Percentiles rank a stretch among this genome's conserved stretches.
phyloP scores from a whole-genome alignment of 768 basidiomycete genomes.

The Lactifluus subvellereus region DNA sequence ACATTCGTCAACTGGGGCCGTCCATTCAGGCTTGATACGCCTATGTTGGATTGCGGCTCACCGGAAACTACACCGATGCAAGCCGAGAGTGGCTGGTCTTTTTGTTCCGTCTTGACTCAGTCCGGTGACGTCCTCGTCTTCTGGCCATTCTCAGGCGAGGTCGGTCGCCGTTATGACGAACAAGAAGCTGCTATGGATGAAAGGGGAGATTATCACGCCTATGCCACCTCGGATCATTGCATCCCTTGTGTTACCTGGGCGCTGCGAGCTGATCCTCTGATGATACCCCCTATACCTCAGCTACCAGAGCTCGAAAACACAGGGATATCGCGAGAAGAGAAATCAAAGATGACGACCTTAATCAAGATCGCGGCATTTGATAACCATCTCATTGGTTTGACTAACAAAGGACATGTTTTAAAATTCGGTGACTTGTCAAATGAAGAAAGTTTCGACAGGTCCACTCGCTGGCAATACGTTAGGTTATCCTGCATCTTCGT shows the following conservation, averaged over 20 bases:
- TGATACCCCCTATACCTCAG: constrained; percentile 53
- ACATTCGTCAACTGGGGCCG: constrained; percentile 74
- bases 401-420: constrained; percentile 72
- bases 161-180: constrained; percentile 35
- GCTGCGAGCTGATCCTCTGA: constrained; percentile 46
- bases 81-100: constrained; percentile 77
- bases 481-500: constrained; percentile 25
- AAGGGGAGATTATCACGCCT: constrained; percentile 33
- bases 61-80: constrained; percentile 47
- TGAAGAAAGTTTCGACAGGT: constrained; percentile 33
- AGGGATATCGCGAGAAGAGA: constrained; percentile 26
- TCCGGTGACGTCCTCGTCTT: constrained; percentile 70
- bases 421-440: constrained; percentile 46
- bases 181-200: constrained; percentile 45
- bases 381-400: constrained; percentile 68
- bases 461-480: constrained; percentile 68
- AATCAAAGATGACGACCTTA: constrained; percentile 40
- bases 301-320: constrained; percentile 47
- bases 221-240: constrained; percentile 32
- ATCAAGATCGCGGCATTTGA: constrained; percentile 81
- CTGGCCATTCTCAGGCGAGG: constrained; percentile 55
- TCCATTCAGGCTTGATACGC: constrained; percentile 53
- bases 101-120: constrained; percentile 66
- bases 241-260: constrained; percentile 64
- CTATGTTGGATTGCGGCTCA: constrained; percentile 38